Evolutionary conservation across 345 rosid species (phyloP), one percentile per base, ranked within the genome.

Genomic region (Pugionium cornutum): DNA sequence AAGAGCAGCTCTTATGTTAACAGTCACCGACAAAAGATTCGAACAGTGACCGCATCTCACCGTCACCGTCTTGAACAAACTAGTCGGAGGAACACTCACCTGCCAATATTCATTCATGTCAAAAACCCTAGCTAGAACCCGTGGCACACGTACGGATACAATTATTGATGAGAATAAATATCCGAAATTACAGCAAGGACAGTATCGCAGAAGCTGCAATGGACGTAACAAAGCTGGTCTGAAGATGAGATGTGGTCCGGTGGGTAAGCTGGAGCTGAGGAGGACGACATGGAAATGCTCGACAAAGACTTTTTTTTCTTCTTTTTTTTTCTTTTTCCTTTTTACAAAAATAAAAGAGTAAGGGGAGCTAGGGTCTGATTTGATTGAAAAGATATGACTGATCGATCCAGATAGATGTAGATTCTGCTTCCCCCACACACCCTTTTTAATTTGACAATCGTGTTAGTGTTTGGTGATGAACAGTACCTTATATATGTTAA

Each of bases 221-320:
- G 94, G 87, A 88, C 94, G 53, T 92, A 92, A 79, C 98, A 81
- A 77, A 92, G 94, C 86, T 92, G 94, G 74, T 92, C 97, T 75
- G 85, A 73, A 78, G 94, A 83, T 71, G 90, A 82, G 81, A 81
- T 82, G 81, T 84, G 91, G 84, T 89, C 96, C 78, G 96, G 86
- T 72, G 91, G 75, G 79, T 80, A 81, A 75, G 88, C 77, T 78
- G 86, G 64, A 52, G 89, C 66, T 72, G 86, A 82, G 64, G 92
- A 83, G 70, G 87, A 83, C 86, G 86, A 88, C 63, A 61, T 72
- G 40, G 50, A 46, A 64, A 60, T 26, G 61, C 48, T 61, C 53
- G 73, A 67, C 68, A 40, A 68, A 29, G 69, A 70, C 69, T 45
- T 3, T 34, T 27, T n/a, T 27, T 39, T 26, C 59, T 29, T 41